Conservation (phyloP, 1,284 basidiomycete species). For the Pterulicium gracile region DNA sequence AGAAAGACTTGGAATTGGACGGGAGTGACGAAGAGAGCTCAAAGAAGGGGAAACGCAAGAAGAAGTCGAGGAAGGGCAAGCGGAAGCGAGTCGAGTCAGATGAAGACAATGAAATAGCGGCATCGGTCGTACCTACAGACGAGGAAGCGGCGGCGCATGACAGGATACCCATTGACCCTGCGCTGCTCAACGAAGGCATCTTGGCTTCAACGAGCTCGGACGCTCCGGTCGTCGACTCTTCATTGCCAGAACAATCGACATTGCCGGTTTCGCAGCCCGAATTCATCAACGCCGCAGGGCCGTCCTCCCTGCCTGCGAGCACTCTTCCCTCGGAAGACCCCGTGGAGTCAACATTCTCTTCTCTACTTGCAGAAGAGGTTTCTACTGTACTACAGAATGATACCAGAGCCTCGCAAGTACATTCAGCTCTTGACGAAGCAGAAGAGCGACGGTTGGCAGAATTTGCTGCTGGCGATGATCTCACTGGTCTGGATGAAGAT, state of each 20-base stretch:
- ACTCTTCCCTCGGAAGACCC: no score
- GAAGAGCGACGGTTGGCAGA: constrained; percentile 46
- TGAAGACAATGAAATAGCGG: no score
- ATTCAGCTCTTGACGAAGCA: constrained; percentile 50
- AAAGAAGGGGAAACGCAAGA: constrained; percentile 28
- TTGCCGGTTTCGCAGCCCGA: no score
- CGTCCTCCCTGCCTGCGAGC: no score
- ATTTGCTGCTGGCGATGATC: constrained; percentile 46
- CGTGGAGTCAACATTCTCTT: constrained; percentile 38
- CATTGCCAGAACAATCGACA: no score
- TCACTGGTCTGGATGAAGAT: constrained; percentile 82
- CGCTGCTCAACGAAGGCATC: constrained; percentile 33
- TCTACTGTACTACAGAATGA: constrained; percentile 46
- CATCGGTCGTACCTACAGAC: constrained; percentile 12
- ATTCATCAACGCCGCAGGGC: no score
- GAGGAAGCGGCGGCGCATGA: constrained; percentile 12
- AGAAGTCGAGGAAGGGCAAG: constrained; percentile 30
- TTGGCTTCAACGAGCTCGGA: constrained; percentile 12
- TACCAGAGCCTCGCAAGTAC: constrained; percentile 41
- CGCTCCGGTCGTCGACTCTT: constrained; percentile 28
- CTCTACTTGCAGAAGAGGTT: constrained; percentile 54
- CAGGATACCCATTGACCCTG: constrained; percentile 27
- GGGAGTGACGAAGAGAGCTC: constrained; percentile 15
- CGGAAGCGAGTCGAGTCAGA: constrained; percentile 13
- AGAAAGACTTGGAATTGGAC: constrained; percentile 48